These are phyloP conservation scores for Schizothecium vesticola DNA, from an alignment of 495 filamentous ascomycete species.

Conservation along the genomic window DNA sequence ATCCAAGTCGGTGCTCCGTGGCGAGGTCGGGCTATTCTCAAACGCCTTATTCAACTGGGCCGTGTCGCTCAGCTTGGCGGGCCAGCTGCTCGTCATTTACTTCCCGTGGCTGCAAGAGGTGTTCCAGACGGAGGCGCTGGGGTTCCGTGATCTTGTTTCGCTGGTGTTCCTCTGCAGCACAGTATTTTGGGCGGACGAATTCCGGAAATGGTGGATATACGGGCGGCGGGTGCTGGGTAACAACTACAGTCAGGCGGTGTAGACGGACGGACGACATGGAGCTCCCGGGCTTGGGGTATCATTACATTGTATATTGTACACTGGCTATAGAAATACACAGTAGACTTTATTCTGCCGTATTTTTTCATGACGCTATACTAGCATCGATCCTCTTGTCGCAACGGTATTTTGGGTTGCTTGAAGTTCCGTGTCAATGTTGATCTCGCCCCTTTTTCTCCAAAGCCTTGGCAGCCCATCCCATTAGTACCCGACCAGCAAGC, in stretches of 20 bases:
- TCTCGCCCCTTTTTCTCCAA: background rate
- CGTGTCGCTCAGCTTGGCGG: constrained; percentile 73
- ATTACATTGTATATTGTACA: constrained; percentile 3
- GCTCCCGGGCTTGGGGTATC: background rate
- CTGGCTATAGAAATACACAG: background rate
- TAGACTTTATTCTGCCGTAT: background rate
- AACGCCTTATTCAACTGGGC: constrained; percentile 97
- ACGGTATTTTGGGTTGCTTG: background rate
- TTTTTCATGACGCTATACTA: background rate
- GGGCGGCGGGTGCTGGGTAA: constrained; percentile 34
- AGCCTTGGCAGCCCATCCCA: background rate
- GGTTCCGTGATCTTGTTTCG: constrained; percentile 62
- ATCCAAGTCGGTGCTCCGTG: constrained; percentile 77
- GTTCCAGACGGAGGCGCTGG: constrained; percentile 89
- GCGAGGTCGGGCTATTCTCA: constrained; percentile 73
- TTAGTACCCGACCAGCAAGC: no score
- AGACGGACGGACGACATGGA: background rate
- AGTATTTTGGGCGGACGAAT: constrained; percentile 94
- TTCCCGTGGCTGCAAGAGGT: constrained; percentile 87
- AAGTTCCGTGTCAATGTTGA: background rate
- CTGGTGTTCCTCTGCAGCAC: constrained; percentile 71
- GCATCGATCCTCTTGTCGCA: background rate
- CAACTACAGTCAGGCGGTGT: constrained; percentile 48
- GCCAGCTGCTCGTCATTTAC: constrained; percentile 88
- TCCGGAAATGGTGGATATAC: constrained; percentile 65